These are phyloP conservation scores for Trichoderma reesei DNA, from an alignment of 495 filamentous ascomycete genomes.

Conservation along the genomic window DNA sequence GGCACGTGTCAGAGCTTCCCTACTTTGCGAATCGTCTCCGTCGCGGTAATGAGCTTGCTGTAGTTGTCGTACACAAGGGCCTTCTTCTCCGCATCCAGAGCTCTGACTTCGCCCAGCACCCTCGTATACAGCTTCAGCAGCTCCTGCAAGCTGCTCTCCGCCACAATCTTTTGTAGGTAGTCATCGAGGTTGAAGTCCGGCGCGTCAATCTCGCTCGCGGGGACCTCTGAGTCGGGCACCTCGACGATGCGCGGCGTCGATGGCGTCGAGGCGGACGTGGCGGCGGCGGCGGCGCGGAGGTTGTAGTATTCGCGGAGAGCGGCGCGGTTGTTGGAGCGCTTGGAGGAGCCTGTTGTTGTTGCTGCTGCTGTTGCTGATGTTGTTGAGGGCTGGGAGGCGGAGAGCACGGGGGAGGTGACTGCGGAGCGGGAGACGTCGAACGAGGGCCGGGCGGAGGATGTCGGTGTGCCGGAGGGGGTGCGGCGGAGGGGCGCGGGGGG, in stretches of 20 bases:
- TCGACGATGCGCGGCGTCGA: slow-evolving; percentile 28
- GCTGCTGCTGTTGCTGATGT: not conserved
- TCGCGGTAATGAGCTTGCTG: slow-evolving; percentile 86
- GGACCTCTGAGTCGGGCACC: slow-evolving; percentile 31
- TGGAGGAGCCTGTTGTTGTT: slow-evolving; percentile 10
- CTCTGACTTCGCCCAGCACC: slow-evolving; percentile 67
- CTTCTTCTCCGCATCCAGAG: slow-evolving; percentile 89
- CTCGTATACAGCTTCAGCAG: slow-evolving; percentile 54
- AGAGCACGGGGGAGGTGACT: slow-evolving; percentile 24
- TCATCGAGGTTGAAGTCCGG: slow-evolving; percentile 44
- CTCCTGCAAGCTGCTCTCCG: slow-evolving; percentile 52
- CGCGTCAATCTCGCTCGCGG: slow-evolving; percentile 44
- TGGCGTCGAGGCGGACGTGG: slow-evolving; percentile 3
- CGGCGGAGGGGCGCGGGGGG: slow-evolving; percentile 27
- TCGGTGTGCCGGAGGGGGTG: slow-evolving; percentile 39
- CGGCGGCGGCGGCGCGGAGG: slow-evolving; percentile 30
- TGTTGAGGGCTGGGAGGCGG: slow-evolving; percentile 37
- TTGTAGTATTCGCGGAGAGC: slow-evolving; percentile 94
- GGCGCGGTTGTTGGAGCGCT: slow-evolving; percentile 46
- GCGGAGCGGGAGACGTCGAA: slow-evolving; percentile 52
- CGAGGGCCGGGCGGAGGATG: slow-evolving; percentile 65
- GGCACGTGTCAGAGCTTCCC: slow-evolving; percentile 12
- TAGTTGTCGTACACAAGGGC: slow-evolving; percentile 98
- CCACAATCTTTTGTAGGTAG: slow-evolving; percentile 57
- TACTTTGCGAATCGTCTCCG: slow-evolving; percentile 81